Evolutionary conservation across 2,329 filamentous ascomycete species (phyloP).

Genomic region (Shiraia bambusicola): DNA sequence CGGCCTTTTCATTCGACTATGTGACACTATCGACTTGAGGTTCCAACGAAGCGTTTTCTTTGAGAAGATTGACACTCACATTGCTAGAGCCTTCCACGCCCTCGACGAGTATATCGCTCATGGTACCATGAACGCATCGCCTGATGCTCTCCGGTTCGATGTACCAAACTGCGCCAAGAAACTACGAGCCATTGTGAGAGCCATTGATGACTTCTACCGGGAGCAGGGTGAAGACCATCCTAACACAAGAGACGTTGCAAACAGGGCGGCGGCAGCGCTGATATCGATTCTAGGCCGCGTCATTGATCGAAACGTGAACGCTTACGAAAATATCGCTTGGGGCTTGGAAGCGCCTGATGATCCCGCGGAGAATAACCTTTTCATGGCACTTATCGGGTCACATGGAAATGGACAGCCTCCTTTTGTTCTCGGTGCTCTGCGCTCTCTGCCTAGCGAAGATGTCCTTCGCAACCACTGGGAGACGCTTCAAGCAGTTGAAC

Average conservation of each 20-base stretch:
- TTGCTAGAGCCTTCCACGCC: slow-evolving; percentile 29
- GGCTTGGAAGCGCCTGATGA: slow-evolving; percentile 26
- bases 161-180: slow-evolving; percentile 35
- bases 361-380: slow-evolving; percentile 35
- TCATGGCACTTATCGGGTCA: slow-evolving; percentile 32
- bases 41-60: slow-evolving; percentile 41
- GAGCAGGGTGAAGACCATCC: slow-evolving; percentile 24
- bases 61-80: slow-evolving; percentile 37
- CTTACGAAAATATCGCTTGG: slow-evolving; percentile 36
- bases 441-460: slow-evolving; percentile 31
- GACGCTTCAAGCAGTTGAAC: slow-evolving; percentile 27
- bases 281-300: slow-evolving; percentile 39
- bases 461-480: slow-evolving; percentile 36
- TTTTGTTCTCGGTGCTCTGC: slow-evolving; percentile 36
- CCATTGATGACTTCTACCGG: slow-evolving; percentile 31
- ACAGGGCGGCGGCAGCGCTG: slow-evolving; percentile 32
- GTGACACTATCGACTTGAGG: slow-evolving; percentile 30
- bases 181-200: slow-evolving; percentile 27
- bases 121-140: slow-evolving; percentile 26
- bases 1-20: slow-evolving; percentile 30
- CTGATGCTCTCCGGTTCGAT: slow-evolving; percentile 27
- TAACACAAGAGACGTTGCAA: slow-evolving; percentile 23
- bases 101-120: slow-evolving; percentile 35
- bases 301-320: slow-evolving; percentile 34
- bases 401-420: slow-evolving; percentile 13